Evolutionary conservation across 805 yeast species (phyloP), one percentile per base, ranked within the genome.

Genomic region (Candida gorgasii): DNA sequence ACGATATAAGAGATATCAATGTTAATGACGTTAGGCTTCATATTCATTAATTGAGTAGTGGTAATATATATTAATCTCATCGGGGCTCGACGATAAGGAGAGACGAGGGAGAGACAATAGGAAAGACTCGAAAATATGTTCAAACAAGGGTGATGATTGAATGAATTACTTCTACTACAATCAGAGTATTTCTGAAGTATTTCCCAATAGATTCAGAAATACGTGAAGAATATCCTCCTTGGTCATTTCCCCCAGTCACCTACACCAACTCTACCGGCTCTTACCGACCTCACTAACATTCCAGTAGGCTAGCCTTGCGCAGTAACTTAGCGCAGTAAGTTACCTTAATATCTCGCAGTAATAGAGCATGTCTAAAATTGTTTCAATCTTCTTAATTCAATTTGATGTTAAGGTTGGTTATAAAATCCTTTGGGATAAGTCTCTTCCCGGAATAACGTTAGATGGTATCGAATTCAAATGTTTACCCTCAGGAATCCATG

Each of bases 401-500:
- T 70, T 70, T 48, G 71, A 70, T 49, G 50, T 54, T 16, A 54
- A 52, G 14, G 40, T 51, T 5, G 76, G 75, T 23, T 68, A 70
- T 50, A 58, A 59, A 32, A 45, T 68, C 38, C 58, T 60, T n/a
- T 70, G 73, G 73, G 48, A 59, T 15, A 57, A 57, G 31, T 48
- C 58, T n/a, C 18, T 45, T 4, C 17, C 27, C n/a, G 16, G 43
- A 6, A 39, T 62, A 13, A 47, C 54, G 26, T 48, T 65, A 17
- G 49, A 48, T 12, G 73, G 73, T 4, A 54, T 70, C 26, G 76
- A 70, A 42, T 67, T 57, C 49, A 66, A 65, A 40, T 54, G 58
- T 11, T 51, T 70, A 22, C 76, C 75, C 7, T 65, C 72, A 0
- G 75, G 75, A 2, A 57, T 70, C 30, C 75, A 69, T 46, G 67